Conservation (phyloP, 495 filamentous ascomycete genomes). For the Elasticomyces elasticus region DNA sequence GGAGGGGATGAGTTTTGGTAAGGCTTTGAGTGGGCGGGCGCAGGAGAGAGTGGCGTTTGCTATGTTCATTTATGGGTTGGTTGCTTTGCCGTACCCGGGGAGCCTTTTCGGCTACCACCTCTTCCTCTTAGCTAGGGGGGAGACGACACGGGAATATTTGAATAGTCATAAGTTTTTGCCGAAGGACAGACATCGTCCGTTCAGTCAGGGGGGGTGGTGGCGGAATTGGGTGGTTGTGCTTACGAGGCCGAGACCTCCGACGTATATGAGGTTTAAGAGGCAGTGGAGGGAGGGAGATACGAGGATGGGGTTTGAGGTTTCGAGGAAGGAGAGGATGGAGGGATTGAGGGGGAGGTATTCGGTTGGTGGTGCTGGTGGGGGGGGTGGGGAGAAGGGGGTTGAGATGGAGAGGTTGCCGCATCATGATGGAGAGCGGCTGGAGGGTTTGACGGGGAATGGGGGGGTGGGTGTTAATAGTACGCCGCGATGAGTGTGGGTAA, state of each 20-base stretch:
- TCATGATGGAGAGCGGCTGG: too few species aligned
- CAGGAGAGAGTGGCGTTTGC: conserved; percentile 73
- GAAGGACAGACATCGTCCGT: conserved; percentile 83
- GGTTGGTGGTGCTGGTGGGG: conserved; percentile 5
- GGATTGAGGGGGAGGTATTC: conserved; percentile 22
- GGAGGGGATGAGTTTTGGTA: conserved; percentile 52
- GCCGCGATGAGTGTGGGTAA: not conserved
- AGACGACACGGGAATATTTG: conserved; percentile 92
- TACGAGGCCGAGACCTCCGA: conserved; percentile 72
- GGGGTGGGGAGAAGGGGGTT: not conserved
- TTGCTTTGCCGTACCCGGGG: conserved; percentile 70
- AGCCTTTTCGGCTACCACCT: conserved; percentile 81
- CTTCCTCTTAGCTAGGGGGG: conserved; percentile 78
- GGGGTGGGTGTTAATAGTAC: conserved; percentile 7
- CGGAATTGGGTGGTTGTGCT: conserved; percentile 77
- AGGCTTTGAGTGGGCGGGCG: conserved; percentile 42
- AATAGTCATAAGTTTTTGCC: conserved; percentile 91
- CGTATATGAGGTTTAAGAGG: conserved; percentile 79
- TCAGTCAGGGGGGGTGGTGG: conserved; percentile 65
- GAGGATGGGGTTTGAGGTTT: conserved; percentile 49
- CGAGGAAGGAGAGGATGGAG: conserved; percentile 42
- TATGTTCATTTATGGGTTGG: conserved; percentile 71
- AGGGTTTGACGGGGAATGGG: not conserved
- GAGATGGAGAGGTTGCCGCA: conserved; percentile 15
- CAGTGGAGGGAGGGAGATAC: conserved; percentile 73